phyloP scores from a whole-genome alignment of 177 flowering plant genomes.

The Vitis hybrid region DNA sequence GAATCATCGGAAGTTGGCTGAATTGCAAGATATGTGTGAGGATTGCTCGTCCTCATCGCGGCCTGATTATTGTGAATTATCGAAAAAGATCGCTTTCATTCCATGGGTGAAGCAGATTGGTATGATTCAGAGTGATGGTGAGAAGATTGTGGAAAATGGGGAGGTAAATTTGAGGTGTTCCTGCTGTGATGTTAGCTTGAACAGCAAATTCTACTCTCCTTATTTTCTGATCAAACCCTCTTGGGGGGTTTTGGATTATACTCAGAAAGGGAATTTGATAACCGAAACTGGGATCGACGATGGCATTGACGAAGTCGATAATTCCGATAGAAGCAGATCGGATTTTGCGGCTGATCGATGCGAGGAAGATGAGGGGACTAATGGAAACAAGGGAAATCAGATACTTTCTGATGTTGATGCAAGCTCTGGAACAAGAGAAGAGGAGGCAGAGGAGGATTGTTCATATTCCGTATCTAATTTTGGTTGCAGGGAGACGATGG shows the following conservation, averaged over 20 bases:
- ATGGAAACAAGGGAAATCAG: constrained; percentile 24
- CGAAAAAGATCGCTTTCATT: constrained; percentile 33
- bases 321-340: constrained; percentile 27
- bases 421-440: constrained; percentile 14
- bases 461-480: constrained; percentile 22
- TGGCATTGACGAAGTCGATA: constrained; percentile 22
- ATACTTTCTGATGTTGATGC: constrained; percentile 32
- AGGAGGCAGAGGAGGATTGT: constrained; percentile 22
- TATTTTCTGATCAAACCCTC: constrained; percentile 49
- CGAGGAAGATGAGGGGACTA: constrained; percentile 25
- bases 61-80: constrained; percentile 15
- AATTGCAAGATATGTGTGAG: constrained; percentile 62
- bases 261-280: constrained; percentile 42
- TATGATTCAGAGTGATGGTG: constrained; percentile 26
- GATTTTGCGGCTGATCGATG: constrained; percentile 29
- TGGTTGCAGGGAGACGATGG: constrained; percentile 18
- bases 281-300: constrained; percentile 26
- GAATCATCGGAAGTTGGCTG: constrained; percentile 57
- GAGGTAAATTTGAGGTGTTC: constrained; percentile 50
- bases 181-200: constrained; percentile 64
- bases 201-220: constrained; percentile 31
- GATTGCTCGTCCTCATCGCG: constrained; percentile 68
- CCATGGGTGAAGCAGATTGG: constrained; percentile 46
- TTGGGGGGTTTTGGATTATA: constrained; percentile 53
- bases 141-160: constrained; percentile 29